Evolutionary conservation across 768 basidiomycete genomes (phyloP), one percentile per base, ranked within the genome.

Genomic region (Hypsizygus marmoreus): DNA sequence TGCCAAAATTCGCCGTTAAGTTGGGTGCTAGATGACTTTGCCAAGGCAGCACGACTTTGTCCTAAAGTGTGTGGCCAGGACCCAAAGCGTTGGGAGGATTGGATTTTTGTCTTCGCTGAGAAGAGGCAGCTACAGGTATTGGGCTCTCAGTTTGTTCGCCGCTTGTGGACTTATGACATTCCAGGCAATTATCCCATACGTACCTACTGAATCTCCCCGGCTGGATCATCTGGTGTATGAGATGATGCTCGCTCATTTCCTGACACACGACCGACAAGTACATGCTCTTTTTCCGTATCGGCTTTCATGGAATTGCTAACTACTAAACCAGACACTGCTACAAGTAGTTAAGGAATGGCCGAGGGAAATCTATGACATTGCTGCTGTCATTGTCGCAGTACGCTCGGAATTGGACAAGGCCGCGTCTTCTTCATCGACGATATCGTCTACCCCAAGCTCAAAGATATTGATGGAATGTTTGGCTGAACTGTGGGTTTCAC

Each of bases 81-180:
- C 55, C 66, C 76, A 9, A 85, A 83, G 57, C 76, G 80, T n/a
- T 99, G 97, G 97, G 95, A 97, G 60, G 82, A 88, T 56, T 97
- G 90, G 90, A 89, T 97, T 58, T 95, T 97, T 57, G 71, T 80
- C 11, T 98, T 95, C 61, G 88, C 88, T 1, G 82, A 92, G 62
- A 80, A 85, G 55, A 76, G 80, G 19, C 84, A 92, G 46, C 69
- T 97, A 12, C 82, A 88, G 65, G 93, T 91, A 49, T 13, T 31
- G 10, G 12, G 22, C 3, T 33, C 8, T 9, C 16, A 7, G 8
- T n/a, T 17, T 16, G 39, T 26, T 9, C 36, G n/a, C n/a, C n/a
- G n/a, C n/a, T 38, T 36, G 43, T 46, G 33, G 31, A n/a, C 30
- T 47, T 31, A 36, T 41, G 13, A 22, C 48, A 33, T 43, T 25